These are phyloP conservation scores for Dictyostelium brefeldianum DNA, from an alignment of 78 protist species.

Conservation along the genomic window DNA sequence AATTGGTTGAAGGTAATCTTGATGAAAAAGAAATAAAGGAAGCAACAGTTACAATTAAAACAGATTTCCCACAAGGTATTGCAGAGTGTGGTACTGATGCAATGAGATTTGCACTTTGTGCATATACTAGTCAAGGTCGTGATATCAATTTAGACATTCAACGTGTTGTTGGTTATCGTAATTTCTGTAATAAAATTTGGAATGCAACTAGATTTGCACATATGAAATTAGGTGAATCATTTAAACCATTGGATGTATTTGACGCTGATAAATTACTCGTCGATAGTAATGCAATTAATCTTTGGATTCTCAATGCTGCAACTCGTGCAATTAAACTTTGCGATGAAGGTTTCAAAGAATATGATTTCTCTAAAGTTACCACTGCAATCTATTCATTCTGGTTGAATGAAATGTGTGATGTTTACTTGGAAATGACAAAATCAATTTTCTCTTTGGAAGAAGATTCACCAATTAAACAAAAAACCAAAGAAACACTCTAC, in stretches of 20 bases:
- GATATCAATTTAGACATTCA: conserved; percentile 89
- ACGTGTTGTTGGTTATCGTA: conserved; percentile 82
- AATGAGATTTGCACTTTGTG: conserved; percentile 88
- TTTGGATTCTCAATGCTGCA: conserved; percentile 96
- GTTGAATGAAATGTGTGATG: conserved; percentile 86
- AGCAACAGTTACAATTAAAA: conserved; percentile 74
- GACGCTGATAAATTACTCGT: conserved; percentile 69
- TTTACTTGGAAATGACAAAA: conserved; percentile 83
- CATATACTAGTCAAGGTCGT: conserved; percentile 61
- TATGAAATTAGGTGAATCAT: background rate
- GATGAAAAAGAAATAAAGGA: conserved; percentile 16
- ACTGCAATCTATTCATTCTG: conserved; percentile 54
- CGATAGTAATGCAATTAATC: conserved; percentile 81
- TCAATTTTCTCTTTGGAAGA: conserved; percentile 18
- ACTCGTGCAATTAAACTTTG: conserved; percentile 43
- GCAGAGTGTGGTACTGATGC: conserved; percentile 96
- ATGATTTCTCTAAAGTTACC: conserved; percentile 55
- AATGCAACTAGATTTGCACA: conserved; percentile 82
- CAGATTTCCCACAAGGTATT: conserved; percentile 93
- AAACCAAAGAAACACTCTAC: conserved; percentile 35
- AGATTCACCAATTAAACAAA: conserved; percentile 42
- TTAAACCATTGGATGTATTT: background rate
- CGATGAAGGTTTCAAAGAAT: conserved; percentile 55
- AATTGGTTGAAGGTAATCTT: conserved; percentile 35
- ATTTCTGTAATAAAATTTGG: conserved; percentile 97